phyloP scores from a whole-genome alignment of 345 rosid genomes.

The Syzygium jambos region DNA sequence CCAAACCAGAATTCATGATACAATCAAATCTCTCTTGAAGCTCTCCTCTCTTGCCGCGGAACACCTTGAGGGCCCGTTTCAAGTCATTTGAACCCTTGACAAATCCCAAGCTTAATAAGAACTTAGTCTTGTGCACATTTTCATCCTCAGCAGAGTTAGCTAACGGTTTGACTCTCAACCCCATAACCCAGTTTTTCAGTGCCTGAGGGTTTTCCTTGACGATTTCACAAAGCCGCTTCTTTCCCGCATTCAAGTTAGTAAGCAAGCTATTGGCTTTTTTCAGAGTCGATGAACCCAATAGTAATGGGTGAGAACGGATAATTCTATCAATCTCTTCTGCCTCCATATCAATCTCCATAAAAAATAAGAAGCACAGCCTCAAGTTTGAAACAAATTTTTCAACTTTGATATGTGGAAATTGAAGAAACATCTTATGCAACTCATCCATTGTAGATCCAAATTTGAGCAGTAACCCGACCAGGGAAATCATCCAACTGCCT shows the following conservation, averaged over 20 bases:
- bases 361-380: conserved; percentile 33
- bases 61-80: conserved; percentile 32
- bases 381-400: conserved; percentile 41
- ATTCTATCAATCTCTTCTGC: conserved; percentile 32
- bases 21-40: conserved; percentile 77
- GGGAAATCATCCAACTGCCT: conserved; percentile 23
- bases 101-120: conserved; percentile 46
- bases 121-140: conserved; percentile 31
- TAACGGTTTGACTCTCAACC: conserved; percentile 22
- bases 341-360: conserved; percentile 55
- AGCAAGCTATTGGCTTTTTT: conserved; percentile 46
- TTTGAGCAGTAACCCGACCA: conserved; percentile 43
- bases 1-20: conserved; percentile 52
- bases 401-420: conserved; percentile 37
- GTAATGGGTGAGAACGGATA: conserved; percentile 25
- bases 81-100: conserved; percentile 28
- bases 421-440: conserved; percentile 32
- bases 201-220: conserved; percentile 47
- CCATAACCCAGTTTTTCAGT: conserved; percentile 33
- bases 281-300: conserved; percentile 44
- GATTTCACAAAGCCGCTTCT: conserved; percentile 30
- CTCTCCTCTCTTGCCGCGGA: conserved; percentile 59
- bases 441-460: conserved; percentile 38
- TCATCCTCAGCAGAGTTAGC: conserved; percentile 19
- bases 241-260: conserved; percentile 37